Evolutionary conservation across 164 flowering plant genomes (phyloP).

Genomic region (Kingdonia uniflora): DNA sequence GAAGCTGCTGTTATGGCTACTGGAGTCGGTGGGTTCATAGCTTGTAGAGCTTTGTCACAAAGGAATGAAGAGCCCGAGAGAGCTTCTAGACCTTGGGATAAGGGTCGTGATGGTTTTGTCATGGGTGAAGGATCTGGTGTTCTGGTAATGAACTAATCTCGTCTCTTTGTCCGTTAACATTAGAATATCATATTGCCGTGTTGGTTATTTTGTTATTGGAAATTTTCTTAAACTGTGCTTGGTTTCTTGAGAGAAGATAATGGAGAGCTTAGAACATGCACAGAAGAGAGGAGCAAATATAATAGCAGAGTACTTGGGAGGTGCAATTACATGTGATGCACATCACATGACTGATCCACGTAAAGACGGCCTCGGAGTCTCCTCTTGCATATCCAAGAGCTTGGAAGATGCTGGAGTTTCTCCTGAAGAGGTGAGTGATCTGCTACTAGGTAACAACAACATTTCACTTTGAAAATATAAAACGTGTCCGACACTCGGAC

Average conservation of each 20-base stretch:
- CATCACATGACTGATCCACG: slow-evolving; percentile 75
- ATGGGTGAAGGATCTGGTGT: slow-evolving; percentile 80
- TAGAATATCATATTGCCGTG: too few relatives aligned
- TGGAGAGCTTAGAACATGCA: slow-evolving; percentile 71
- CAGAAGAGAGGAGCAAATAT: slow-evolving; percentile 53
- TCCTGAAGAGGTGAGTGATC: slow-evolving; percentile 53
- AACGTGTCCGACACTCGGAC: too few relatives aligned
- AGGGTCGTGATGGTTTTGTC: slow-evolving; percentile 62
- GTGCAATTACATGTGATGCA: slow-evolving; percentile 57
- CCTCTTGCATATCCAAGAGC: slow-evolving; percentile 54
- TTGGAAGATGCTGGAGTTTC: slow-evolving; percentile 57
- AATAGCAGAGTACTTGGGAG: slow-evolving; percentile 58
- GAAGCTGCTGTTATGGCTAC: slow-evolving; percentile 47
- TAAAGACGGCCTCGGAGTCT: slow-evolving; percentile 60
- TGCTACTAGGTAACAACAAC: too few relatives aligned
- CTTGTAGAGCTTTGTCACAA: slow-evolving; percentile 69
- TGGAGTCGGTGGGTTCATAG: slow-evolving; percentile 64
- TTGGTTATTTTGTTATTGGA: background rate
- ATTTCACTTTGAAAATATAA: too few relatives aligned
- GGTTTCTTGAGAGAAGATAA: slow-evolving; percentile 22
- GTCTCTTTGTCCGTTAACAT: too few relatives aligned
- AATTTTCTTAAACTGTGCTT: background rate
- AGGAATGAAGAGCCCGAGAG: slow-evolving; percentile 42
- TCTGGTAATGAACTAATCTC: slow-evolving; percentile 28
- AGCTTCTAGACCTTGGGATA: slow-evolving; percentile 69